A percentile compares a stretch with the other conserved stretches of the same genome.
These are phyloP conservation scores for Metschnikowia hibisci DNA, from an alignment of 805 yeast species.

Conservation along the genomic window DNA sequence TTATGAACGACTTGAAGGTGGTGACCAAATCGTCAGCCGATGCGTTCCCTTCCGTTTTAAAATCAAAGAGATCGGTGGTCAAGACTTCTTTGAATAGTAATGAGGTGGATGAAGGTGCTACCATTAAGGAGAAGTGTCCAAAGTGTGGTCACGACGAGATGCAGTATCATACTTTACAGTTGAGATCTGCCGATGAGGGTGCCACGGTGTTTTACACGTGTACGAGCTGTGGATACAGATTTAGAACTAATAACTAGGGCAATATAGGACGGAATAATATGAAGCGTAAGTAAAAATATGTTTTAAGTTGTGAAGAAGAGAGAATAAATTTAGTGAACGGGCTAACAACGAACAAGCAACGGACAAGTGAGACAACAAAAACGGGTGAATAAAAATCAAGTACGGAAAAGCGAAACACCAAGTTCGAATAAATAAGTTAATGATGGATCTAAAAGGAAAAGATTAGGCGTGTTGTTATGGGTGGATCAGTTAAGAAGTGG, in stretches of 20 bases:
- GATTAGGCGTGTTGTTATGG: no score
- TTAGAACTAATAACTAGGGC: conserved; percentile 81
- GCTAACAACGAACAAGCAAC: no score
- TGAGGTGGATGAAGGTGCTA: conserved; percentile 92
- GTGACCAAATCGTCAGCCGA: conserved; percentile 84
- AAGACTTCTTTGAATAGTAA: conserved; percentile 74
- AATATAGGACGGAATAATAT: background rate
- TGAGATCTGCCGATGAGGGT: conserved; percentile 99
- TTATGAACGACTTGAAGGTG: conserved; percentile 74
- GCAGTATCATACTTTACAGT: conserved; percentile 94
- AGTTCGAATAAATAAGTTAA: no score
- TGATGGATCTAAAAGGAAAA: no score
- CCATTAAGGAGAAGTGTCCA: conserved; percentile 97
- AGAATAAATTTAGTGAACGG: no score
- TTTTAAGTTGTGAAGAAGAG: background rate
- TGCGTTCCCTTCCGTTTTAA: conserved; percentile 87
- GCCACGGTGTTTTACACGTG: conserved; percentile 98
- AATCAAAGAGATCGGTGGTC: conserved; percentile 81
- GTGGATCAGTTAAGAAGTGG: no score
- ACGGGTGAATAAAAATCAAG: no score
- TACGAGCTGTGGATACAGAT: conserved; percentile 86
- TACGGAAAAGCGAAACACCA: no score
- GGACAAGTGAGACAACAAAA: no score
- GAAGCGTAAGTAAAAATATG: no score
- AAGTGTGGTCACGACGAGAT: conserved; percentile 97